Conservation (phyloP, 2,329 filamentous ascomycete species). For the Juglanconis juglandina region DNA sequence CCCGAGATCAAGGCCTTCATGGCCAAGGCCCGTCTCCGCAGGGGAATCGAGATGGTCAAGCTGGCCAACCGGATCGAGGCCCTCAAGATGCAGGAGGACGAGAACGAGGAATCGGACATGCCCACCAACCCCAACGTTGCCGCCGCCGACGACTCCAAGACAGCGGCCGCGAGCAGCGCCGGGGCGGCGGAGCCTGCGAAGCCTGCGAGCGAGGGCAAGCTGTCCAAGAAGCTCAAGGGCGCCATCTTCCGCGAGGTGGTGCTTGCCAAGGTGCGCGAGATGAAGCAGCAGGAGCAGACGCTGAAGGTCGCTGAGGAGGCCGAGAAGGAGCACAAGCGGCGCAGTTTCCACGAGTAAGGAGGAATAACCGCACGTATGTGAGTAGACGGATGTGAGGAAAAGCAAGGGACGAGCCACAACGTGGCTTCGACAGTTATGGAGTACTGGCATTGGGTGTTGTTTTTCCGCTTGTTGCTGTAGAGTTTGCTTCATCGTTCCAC, state of each 20-base stretch:
- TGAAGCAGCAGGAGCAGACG: constrained; percentile 80
- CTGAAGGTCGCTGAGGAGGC: constrained; percentile 62
- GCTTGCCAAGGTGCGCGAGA: constrained; percentile 85
- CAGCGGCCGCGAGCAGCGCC: background rate
- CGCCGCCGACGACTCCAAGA: constrained; percentile 42
- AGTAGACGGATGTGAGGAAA: background rate
- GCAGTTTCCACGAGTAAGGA: constrained; percentile 27
- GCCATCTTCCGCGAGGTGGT: constrained; percentile 94
- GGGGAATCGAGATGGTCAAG: constrained; percentile 94
- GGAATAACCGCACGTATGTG: background rate
- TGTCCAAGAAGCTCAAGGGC: constrained; percentile 52
- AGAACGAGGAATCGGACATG: constrained; percentile 70
- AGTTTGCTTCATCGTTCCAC: background rate
- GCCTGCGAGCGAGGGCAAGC: constrained; percentile 34
- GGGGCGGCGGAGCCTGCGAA: constrained; percentile 22
- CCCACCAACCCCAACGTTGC: constrained; percentile 60
- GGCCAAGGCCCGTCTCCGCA: constrained; percentile 82
- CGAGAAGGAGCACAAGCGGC: constrained; percentile 45
- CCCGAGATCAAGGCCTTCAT: constrained; percentile 95
- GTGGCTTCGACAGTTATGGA: constrained; percentile 2
- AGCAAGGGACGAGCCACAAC: background rate
- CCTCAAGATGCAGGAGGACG: constrained; percentile 90
- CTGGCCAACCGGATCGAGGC: constrained; percentile 92
- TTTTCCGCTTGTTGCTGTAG: background rate
- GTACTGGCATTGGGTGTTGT: background rate